These are phyloP conservation scores for Lobosporangium transversale DNA, from an alignment of 192 early-diverging fungal species.

Conservation along the genomic window DNA sequence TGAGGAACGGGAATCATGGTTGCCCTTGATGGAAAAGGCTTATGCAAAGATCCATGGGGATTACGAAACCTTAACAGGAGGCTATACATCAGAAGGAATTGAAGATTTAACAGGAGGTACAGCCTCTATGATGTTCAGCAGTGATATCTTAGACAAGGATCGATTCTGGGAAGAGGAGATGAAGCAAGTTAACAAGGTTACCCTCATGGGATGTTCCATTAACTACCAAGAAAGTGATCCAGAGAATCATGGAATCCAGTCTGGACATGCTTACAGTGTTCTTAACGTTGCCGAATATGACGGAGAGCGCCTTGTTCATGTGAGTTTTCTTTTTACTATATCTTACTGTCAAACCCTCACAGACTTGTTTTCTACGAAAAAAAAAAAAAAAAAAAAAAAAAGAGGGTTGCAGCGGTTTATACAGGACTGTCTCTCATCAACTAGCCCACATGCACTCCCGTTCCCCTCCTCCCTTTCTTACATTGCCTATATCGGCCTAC, in stretches of 20 bases:
- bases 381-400: no score
- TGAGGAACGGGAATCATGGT: conserved; percentile 63
- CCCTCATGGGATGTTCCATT: conserved; percentile 54
- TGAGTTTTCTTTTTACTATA: conserved; percentile 11
- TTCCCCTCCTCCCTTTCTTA: no score
- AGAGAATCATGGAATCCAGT: conserved; percentile 44
- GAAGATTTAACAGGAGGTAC: conserved; percentile 68
- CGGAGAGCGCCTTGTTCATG: conserved; percentile 51
- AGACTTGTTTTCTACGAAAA: neutral
- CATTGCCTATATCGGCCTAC: neutral
- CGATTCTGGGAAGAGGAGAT: conserved; percentile 66
- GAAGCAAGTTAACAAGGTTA: conserved; percentile 51
- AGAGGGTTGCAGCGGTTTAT: no score
- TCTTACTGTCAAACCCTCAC: neutral
- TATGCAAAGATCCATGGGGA: conserved; percentile 68
- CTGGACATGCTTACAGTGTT: conserved; percentile 63
- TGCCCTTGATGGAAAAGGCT: conserved; percentile 69
- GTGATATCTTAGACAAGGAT: conserved; percentile 63
- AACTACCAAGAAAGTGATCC: conserved; percentile 32
- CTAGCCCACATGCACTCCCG: no score
- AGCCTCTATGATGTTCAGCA: conserved; percentile 42
- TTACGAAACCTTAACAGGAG: conserved; percentile 59
- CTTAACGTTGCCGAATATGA: conserved; percentile 56
- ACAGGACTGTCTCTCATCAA: no score
- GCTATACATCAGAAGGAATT: conserved; percentile 58